phyloP scores from a whole-genome alignment of 1,284 basidiomycete species.

The Fomitopsis palustris region DNA sequence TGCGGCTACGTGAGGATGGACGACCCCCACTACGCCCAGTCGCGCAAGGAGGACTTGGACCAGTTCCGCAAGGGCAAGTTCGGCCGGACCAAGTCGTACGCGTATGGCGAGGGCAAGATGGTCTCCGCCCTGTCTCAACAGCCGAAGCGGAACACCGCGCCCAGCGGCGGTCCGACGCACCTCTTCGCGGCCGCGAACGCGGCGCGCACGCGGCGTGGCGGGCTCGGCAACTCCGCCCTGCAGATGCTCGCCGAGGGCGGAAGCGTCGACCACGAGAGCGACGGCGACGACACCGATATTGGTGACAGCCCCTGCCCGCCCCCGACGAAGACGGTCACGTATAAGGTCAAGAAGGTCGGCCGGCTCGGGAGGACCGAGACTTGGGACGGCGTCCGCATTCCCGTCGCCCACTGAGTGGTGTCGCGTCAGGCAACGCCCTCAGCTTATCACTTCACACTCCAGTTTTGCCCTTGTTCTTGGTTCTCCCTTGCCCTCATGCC shows the following conservation, averaged over 20 bases:
- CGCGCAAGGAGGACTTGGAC: conserved; percentile 83
- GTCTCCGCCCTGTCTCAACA: conserved; percentile 31
- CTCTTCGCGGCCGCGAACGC: conserved; percentile 67
- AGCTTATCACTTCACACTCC: background rate
- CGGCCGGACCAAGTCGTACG: conserved; percentile 84
- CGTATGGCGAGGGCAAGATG: conserved; percentile 72
- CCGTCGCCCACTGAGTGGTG: conserved; percentile 18
- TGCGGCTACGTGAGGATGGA: conserved; percentile 91
- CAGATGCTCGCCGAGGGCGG: conserved; percentile 65
- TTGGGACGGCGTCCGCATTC: conserved; percentile 48
- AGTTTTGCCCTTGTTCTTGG: background rate
- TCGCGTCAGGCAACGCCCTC: background rate
- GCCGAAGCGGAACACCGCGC: conserved; percentile 60
- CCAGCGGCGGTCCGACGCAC: conserved; percentile 39
- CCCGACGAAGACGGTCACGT: conserved; percentile 49
- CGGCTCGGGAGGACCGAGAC: conserved; percentile 60
- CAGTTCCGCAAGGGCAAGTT: conserved; percentile 89
- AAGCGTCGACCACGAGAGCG: conserved; percentile 49
- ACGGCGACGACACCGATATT: conserved; percentile 72
- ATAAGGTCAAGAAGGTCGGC: conserved; percentile 52
- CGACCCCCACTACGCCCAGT: conserved; percentile 78
- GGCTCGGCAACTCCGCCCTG: conserved; percentile 31
- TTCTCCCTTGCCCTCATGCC: background rate
- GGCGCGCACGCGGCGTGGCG: conserved; percentile 55
- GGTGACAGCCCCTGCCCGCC: conserved; percentile 82